A percentile compares a stretch with the other conserved stretches of the same genome.
These are phyloP conservation scores for Ceraceosorus guamensis DNA, from an alignment of 1,284 basidiomycete species.

Conservation along the genomic window DNA sequence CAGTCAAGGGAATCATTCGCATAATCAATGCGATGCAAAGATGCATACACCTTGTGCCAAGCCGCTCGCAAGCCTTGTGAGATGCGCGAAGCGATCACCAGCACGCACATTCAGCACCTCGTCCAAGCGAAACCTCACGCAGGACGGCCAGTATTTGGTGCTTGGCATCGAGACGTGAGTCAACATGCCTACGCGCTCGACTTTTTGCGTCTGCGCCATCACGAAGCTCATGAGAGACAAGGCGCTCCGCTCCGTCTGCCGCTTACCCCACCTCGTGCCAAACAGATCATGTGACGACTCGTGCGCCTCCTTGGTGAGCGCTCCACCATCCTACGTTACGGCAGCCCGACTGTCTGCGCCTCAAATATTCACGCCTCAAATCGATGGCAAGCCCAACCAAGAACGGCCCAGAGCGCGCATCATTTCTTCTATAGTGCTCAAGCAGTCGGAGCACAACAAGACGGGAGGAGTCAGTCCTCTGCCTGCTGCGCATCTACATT, in stretches of 20 bases:
- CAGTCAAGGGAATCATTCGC: too few relatives aligned
- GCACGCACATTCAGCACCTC: too few relatives aligned
- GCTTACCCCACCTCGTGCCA: neutral
- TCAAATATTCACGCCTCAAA: neutral
- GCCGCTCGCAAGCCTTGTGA: too few relatives aligned
- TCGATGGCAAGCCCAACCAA: neutral
- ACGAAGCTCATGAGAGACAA: too few relatives aligned
- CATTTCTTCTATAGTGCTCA: constrained; percentile 30
- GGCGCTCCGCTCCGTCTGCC: neutral
- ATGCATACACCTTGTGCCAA: too few relatives aligned
- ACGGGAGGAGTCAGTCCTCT: constrained; percentile 42
- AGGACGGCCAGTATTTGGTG: constrained; percentile 14
- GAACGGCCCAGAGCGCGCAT: constrained; percentile 16
- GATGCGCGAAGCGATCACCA: too few relatives aligned
- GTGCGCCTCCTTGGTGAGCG: constrained; percentile 36
- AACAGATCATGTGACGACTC: constrained; percentile 45
- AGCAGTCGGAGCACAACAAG: constrained; percentile 34
- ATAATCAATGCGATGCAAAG: too few relatives aligned
- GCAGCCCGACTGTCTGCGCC: neutral
- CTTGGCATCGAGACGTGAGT: constrained; percentile 39
- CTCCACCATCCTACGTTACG: constrained; percentile 6
- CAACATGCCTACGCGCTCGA: too few relatives aligned
- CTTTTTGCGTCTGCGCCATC: too few relatives aligned
- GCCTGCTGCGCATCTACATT: constrained; percentile 30
- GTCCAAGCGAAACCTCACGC: constrained; percentile 1